Conservation (phyloP, 2,329 filamentous ascomycete species). For the Simplicillium aogashimaense region DNA sequence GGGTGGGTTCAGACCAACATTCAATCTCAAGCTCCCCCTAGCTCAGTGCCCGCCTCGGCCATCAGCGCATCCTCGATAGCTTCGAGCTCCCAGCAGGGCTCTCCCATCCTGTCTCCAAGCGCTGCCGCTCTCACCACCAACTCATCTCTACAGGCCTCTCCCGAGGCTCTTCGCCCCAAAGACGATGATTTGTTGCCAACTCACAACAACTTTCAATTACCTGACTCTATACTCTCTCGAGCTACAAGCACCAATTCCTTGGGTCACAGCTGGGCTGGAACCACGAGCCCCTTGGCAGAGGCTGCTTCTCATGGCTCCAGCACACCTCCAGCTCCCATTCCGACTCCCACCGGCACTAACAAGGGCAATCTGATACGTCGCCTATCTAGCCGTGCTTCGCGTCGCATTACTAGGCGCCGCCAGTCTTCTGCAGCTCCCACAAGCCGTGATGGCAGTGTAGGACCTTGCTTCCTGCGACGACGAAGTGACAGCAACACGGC, state of each 20-base stretch:
- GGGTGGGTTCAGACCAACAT: slow-evolving; percentile 38
- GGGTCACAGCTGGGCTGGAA: slow-evolving; percentile 46
- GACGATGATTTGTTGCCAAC: slow-evolving; percentile 41
- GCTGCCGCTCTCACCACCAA: slow-evolving; percentile 42
- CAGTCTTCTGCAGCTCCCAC: slow-evolving; percentile 68
- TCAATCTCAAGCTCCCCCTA: slow-evolving; percentile 24
- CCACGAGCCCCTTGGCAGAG: slow-evolving; percentile 46
- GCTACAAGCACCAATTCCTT: slow-evolving; percentile 54
- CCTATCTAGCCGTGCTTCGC: slow-evolving; percentile 70
- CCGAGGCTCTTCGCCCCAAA: slow-evolving; percentile 48
- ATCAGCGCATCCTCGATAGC: slow-evolving; percentile 46
- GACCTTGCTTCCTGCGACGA: slow-evolving; percentile 76
- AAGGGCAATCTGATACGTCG: slow-evolving; percentile 62
- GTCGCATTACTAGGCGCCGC: slow-evolving; percentile 58
- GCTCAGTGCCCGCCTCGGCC: slow-evolving; percentile 38
- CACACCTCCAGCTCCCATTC: slow-evolving; percentile 5
- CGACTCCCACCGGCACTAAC: slow-evolving; percentile 20
- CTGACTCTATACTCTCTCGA: slow-evolving; percentile 57
- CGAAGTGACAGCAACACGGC: slow-evolving; percentile 84
- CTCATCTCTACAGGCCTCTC: slow-evolving; percentile 57
- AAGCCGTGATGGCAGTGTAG: slow-evolving; percentile 78
- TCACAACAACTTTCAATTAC: slow-evolving; percentile 50
- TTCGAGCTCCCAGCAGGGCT: slow-evolving; percentile 44
- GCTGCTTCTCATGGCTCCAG: slow-evolving; percentile 15
- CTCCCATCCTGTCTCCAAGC: slow-evolving; percentile 48